Base-by-base conservation (phyloP, 1,284 basidiomycete species). In the Mycena sp. region DNA sequence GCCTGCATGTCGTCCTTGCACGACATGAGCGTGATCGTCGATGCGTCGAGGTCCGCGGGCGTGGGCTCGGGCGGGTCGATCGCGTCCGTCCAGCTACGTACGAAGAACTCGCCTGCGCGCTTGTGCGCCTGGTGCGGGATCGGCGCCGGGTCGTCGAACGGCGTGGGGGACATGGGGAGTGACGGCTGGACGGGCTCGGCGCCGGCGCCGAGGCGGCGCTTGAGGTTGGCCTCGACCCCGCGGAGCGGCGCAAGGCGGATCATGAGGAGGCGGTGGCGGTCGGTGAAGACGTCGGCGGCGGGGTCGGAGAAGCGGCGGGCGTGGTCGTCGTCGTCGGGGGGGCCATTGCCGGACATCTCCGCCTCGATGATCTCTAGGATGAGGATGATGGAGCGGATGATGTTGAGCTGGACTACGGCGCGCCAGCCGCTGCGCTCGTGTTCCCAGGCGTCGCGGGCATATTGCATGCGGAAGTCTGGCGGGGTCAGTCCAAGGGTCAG, bases 1-100 rank as follows among this genome's bases (percentile, higher is more conserved):
- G 81, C 70, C 57, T 83, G 80, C 78, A 89, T 86, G 64, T 88
- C 87, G 25, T 87, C 82, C 51, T 80, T 80, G 67, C 85, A 87
- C 2, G 78, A 78, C 23, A 83, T 78, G 29, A 89, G 78, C 4
- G 83, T 78, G 17, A 74, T 69, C 9, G 82, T 82, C 11, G 79
- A 78, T 23, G 79, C 74, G 67, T 85, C 80, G 38, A 72, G 63
- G 68, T 61, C 67, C 32, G 40, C 62, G 41, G 38, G 29, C 56
- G 46, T 12, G 49, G 26, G 29, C 63, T n/a, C 67, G 19, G 64
- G 63, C 6, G 74, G 70, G 7, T 74, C 73, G 25, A 83, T 69
- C 6, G 81, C 76, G 37, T 81, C 77, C 61, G 76, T 75, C 79
- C 80, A 81, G 45, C 78, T 81, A 23, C 79, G 75, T 6, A 82